Base-by-base conservation (phyloP, 768 basidiomycete species). In the Termitomyces bulborhizus region DNA sequence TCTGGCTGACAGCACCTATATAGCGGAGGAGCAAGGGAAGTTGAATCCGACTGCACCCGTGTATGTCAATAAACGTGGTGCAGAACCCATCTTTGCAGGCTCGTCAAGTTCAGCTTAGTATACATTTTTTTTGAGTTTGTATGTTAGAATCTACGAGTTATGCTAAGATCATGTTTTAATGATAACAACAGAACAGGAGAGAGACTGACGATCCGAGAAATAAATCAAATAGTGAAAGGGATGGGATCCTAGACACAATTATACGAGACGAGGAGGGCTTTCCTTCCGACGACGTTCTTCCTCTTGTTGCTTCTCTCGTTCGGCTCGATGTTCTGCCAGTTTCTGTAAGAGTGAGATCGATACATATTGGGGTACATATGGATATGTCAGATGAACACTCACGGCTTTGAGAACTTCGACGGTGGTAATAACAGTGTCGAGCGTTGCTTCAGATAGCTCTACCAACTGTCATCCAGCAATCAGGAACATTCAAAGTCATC, bases 381-480 rank as follows among this genome's bases (percentile, higher is more conserved):
- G 7, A 39, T 24, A 39, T 24, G 12, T 18, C 3, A 9, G 11
- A 40, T 29, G 37, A 18, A 40, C n/a, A 75, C 83, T 57, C 57
- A 87, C 86, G 15, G 70, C 70, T 69, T 84, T 88, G 53, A 89
- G 69, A 32, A 75, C 69, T 62, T 86, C 80, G 46, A 85, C 76
- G 0, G 77, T 80, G 24, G 68, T 65, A 49, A 87, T 66, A 42
- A 88, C 75, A 21, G 77, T 75, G 44, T 86, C 85, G 16, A 90
- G 77, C 0, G 86, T 84, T 15, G 77, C 75, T 65, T 89, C 88
- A 2, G 86, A 86, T 55, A 88, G 64, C 49, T 86, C 84, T 7
- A 71, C 69, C 71, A 85, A 77, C 87, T 86, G 56, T 4, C 36
- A 39, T 16, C 4, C 8, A 60, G 45, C 45, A n/a, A 46, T 45